Percentiles rank a stretch among this genome's conserved stretches.
Conservation (phyloP, 2,329 filamentous ascomycete genomes). For the Podosphaera xanthii region DNA sequence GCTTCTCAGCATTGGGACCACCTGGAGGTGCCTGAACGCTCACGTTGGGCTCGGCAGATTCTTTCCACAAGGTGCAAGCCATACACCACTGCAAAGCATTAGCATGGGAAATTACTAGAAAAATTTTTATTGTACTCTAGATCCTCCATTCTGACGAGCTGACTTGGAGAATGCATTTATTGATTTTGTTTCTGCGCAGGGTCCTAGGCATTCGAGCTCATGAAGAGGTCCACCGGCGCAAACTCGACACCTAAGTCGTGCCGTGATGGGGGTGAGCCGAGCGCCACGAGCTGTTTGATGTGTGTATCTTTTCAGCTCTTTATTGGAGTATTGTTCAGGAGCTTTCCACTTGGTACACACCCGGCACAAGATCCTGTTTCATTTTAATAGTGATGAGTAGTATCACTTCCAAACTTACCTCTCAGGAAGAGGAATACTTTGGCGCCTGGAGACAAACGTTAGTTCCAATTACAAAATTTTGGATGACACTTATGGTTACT, state of each 20-base stretch:
- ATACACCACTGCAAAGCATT: slow-evolving; percentile 19
- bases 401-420: background rate
- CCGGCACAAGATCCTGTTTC: slow-evolving; percentile 15
- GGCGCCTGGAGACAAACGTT: background rate
- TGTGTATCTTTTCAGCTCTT: slow-evolving; percentile 21
- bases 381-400: background rate
- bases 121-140: slow-evolving; percentile 15
- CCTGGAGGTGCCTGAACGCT: slow-evolving; percentile 7
- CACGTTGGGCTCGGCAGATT: slow-evolving; percentile 2
- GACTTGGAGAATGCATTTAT: slow-evolving; percentile 26
- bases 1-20: background rate
- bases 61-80: slow-evolving; percentile 10
- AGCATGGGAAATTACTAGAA: background rate
- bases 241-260: slow-evolving; percentile 18
- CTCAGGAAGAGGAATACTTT: background rate
- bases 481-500: background rate
- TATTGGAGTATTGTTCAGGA: slow-evolving; percentile 22
- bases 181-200: slow-evolving; percentile 22
- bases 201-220: slow-evolving; percentile 24
- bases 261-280: slow-evolving; percentile 5
- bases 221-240: slow-evolving; percentile 22
- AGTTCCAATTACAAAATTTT: background rate
- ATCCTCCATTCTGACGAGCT: slow-evolving; percentile 19
- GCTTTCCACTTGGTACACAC: slow-evolving; percentile 21
- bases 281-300: slow-evolving; percentile 5